Base-by-base conservation (phyloP, 768 basidiomycete genomes). In the Boletus eberwhitei region DNA sequence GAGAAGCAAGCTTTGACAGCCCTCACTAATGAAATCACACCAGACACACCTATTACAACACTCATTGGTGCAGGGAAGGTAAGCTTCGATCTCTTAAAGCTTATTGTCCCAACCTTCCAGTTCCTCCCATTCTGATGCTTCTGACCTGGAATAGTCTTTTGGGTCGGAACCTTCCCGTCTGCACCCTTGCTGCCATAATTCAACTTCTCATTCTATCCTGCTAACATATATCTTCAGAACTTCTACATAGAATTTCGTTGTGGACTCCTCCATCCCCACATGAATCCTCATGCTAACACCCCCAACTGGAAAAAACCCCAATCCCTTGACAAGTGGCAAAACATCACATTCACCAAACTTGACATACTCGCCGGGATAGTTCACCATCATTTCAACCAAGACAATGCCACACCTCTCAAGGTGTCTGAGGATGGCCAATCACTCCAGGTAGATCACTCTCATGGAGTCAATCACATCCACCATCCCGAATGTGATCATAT, bases 11-110 rank as follows among this genome's bases (percentile, higher is more conserved):
- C 13, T 35, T 19, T 49, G 24, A 41, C 0, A 1, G 24, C 13
- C 29, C 6, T n/a, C 26, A 54, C 46, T 50, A 9, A 70, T 57
- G 21, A 69, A 17, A 7, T 56, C 2, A n/a, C 59, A 34, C 19
- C 72, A 50, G 57, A 8, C 0, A 32, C 32, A 0, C 41, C 42
- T 1, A 8, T 54, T 2, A 14, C 42, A 1, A 13, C 9, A 0
- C 2, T 31, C 0, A 8, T 19, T 19, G 9, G n/a, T 4, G 8
- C 11, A 9, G 38, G 4, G 21, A 39, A 39, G 38, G 9, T 36
- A 16, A 36, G 35, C 16, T 36, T 34, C n/a, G n/a, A n/a, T n/a
- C n/a, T n/a, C n/a, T n/a, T n/a, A n/a, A n/a, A n/a, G n/a, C n/a
- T n/a, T n/a, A n/a, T n/a, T n/a, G n/a, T n/a, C n/a, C n/a, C n/a